These are phyloP conservation scores for Penicillium coffeae DNA, from an alignment of 495 filamentous ascomycete species.

Conservation along the genomic window DNA sequence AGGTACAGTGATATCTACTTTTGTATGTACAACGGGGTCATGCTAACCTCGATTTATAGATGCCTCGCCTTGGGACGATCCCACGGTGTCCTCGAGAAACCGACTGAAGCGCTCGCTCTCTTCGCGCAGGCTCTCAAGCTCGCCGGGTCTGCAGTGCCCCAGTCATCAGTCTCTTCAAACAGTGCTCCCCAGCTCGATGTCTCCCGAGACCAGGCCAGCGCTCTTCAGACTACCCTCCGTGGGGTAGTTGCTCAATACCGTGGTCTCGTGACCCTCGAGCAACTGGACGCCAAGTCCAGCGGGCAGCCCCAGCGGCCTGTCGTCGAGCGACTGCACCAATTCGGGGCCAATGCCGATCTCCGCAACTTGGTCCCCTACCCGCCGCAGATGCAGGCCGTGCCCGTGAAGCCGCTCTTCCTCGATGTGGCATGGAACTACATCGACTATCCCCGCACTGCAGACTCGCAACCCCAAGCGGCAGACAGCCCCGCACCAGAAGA, in stretches of 20 bases:
- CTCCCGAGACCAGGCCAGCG: slow-evolving; percentile 48
- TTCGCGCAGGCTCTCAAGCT: slow-evolving; percentile 64
- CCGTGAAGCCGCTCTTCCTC: slow-evolving; percentile 93
- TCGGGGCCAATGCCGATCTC: slow-evolving; percentile 65
- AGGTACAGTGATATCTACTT: slow-evolving; percentile 50
- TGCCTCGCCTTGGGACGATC: slow-evolving; percentile 84
- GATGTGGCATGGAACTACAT: slow-evolving; percentile 99
- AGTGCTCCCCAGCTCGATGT: slow-evolving; percentile 57
- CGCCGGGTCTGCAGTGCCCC: slow-evolving; percentile 29
- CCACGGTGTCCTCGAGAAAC: slow-evolving; percentile 67
- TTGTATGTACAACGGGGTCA: background rate
- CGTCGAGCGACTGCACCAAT: slow-evolving; percentile 70
- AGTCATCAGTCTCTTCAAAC: slow-evolving; percentile 27
- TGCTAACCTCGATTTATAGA: slow-evolving; percentile 38
- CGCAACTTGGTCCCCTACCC: slow-evolving; percentile 81
- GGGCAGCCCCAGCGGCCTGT: slow-evolving; percentile 47
- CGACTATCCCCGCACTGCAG: slow-evolving; percentile 68
- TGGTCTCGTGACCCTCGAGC: slow-evolving; percentile 76
- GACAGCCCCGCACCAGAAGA: slow-evolving; percentile 36
- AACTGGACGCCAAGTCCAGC: slow-evolving; percentile 39
- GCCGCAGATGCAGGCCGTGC: slow-evolving; percentile 73
- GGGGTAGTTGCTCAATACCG: slow-evolving; percentile 71
- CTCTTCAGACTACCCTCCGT: slow-evolving; percentile 57
- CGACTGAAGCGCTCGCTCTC: slow-evolving; percentile 82
- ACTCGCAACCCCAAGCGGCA: slow-evolving; percentile 2